These are phyloP conservation scores for Vitis riparia DNA, from an alignment of 164 flowering plant genomes.

Conservation along the genomic window DNA sequence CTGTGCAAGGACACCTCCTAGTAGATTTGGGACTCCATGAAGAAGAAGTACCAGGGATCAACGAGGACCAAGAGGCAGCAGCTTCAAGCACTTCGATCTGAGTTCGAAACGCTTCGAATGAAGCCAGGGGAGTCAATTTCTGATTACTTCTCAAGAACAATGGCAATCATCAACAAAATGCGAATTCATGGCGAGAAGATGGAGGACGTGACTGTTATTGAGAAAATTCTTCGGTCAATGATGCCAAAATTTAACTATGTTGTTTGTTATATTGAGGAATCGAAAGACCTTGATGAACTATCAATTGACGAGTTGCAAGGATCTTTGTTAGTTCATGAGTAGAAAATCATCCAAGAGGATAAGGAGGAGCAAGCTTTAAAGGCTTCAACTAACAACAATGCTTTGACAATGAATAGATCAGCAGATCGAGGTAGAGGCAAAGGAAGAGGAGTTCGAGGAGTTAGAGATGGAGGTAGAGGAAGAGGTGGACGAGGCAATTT, in stretches of 20 bases:
- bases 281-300: slow-evolving; percentile 11
- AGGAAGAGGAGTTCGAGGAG: slow-evolving; percentile 10
- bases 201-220: slow-evolving; percentile 16
- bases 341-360: slow-evolving; percentile 11
- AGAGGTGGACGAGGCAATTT: slow-evolving; percentile 5
- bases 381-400: slow-evolving; percentile 7
- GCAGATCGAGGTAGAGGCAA: no score
- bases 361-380: slow-evolving; percentile 22
- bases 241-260: slow-evolving; percentile 20
- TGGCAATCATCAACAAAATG: slow-evolving; percentile 15
- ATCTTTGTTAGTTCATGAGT: slow-evolving; percentile 25
- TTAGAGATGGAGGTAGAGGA: slow-evolving; percentile 12
- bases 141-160: slow-evolving; percentile 13
- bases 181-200: slow-evolving; percentile 20
- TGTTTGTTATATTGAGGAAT: slow-evolving; percentile 25
- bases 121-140: slow-evolving; percentile 15
- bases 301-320: slow-evolving; percentile 23
- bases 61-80: slow-evolving; percentile 15
- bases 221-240: slow-evolving; percentile 19
- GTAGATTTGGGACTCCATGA: slow-evolving; percentile 20
- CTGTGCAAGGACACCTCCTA: slow-evolving; percentile 21
- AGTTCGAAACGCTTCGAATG: slow-evolving; percentile 17
- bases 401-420: no score
- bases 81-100: slow-evolving; percentile 13
- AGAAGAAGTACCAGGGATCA: slow-evolving; percentile 20